Percentiles rank a stretch among this genome's conserved stretches.
Evolutionary conservation across 2,329 filamentous ascomycete species (phyloP).

Genomic region (Zasmidium citrigriseum): DNA sequence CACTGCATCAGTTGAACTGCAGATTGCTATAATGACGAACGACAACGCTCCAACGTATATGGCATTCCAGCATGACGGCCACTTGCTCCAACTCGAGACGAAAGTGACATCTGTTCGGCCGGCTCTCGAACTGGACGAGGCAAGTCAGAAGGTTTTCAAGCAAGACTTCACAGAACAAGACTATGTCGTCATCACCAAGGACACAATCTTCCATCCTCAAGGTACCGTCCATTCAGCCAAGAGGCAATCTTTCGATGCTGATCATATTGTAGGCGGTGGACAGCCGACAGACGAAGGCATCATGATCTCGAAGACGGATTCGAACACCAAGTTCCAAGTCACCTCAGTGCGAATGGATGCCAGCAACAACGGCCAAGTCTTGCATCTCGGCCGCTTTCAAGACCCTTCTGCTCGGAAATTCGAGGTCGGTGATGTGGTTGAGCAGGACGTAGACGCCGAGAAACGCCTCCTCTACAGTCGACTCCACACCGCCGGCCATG

Average conservation of each 20-base stretch:
- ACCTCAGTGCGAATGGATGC: conserved; percentile 56
- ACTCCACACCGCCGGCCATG: conserved; percentile 72
- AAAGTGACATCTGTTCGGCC: neutral
- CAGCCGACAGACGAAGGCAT: conserved; percentile 68
- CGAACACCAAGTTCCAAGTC: conserved; percentile 51
- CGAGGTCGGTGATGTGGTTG: conserved; percentile 45
- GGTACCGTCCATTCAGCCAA: neutral
- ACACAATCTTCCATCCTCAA: conserved; percentile 75
- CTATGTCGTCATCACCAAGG: conserved; percentile 45
- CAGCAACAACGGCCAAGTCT: conserved; percentile 54
- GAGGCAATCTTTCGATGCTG: neutral
- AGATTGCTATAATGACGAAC: neutral
- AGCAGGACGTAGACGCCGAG: conserved; percentile 60
- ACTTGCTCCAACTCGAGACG: neutral
- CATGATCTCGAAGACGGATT: conserved; percentile 44
- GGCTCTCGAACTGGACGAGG: neutral
- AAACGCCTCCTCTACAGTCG: conserved; percentile 66
- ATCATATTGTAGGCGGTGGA: conserved; percentile 59
- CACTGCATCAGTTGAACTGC: too few relatives aligned
- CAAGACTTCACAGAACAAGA: conserved; percentile 4
- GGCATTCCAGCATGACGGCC: conserved; percentile 6
- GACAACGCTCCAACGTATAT: neutral
- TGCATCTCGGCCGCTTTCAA: conserved; percentile 65
- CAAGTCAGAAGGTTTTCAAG: conserved; percentile 11
- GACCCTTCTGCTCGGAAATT: conserved; percentile 43